Conservation (phyloP, 2,329 filamentous ascomycete species). For the Camillea tinctor region DNA sequence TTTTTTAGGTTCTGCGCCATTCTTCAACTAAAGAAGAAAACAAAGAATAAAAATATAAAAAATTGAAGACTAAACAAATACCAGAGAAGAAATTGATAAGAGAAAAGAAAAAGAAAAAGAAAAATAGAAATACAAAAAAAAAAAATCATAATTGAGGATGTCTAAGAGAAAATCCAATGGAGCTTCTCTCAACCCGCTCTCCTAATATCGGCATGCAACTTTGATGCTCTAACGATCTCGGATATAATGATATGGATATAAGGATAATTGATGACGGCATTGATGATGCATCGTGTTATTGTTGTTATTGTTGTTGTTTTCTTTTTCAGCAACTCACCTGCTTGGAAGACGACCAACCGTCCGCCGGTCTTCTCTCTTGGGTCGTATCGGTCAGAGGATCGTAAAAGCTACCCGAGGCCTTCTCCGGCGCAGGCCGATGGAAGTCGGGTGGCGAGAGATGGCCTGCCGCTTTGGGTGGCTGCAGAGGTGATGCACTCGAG, state of each 20-base stretch:
- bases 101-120: no score
- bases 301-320: no score
- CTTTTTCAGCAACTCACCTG: conserved; percentile 26
- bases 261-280: background rate
- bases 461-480: conserved; percentile 30
- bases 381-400: conserved; percentile 45
- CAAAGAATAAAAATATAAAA: conserved; percentile 2
- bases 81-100: no score
- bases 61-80: no score
- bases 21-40: no score
- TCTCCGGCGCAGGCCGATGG: conserved; percentile 36
- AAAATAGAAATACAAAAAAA: conserved; percentile 4
- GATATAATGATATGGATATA: background rate
- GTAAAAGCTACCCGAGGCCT: conserved; percentile 43
- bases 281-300: background rate
- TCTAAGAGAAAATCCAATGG: background rate
- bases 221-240: no score
- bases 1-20: background rate
- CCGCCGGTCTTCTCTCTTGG: conserved; percentile 37
- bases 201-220: no score
- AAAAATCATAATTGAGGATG: background rate
- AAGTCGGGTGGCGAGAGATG: conserved; percentile 33
- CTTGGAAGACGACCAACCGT: conserved; percentile 35
- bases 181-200: background rate
- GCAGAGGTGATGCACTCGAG: conserved; percentile 34